These are phyloP conservation scores for Nyssa sinensis DNA, from an alignment of 148 eudicot species.

Conservation along the genomic window DNA sequence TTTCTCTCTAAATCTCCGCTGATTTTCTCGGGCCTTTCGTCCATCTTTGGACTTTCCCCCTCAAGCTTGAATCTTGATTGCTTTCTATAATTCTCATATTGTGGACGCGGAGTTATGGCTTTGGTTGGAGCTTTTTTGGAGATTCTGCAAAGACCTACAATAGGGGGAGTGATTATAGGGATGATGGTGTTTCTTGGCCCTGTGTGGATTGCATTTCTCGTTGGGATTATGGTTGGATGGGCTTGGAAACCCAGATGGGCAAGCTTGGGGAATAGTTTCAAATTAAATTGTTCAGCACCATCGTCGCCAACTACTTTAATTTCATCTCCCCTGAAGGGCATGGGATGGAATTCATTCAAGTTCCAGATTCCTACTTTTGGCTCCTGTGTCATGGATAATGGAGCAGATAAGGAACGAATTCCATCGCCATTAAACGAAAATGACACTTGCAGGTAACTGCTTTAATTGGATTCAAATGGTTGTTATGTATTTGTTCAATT, in stretches of 20 bases:
- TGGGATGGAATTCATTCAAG: conserved; percentile 22
- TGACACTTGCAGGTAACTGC: conserved; percentile 47
- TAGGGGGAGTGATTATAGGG: conserved; percentile 44
- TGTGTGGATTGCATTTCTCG: conserved; percentile 75
- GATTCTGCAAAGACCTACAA: conserved; percentile 42
- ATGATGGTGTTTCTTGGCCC: conserved; percentile 49
- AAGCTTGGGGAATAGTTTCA: conserved; percentile 30
- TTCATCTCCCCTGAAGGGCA: conserved; percentile 27
- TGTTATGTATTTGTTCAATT: neutral
- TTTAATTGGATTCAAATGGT: neutral
- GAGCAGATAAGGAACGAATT: conserved; percentile 18
- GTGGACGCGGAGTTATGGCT: conserved; percentile 42
- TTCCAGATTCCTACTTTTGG: conserved; percentile 20
- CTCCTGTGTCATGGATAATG: conserved; percentile 25
- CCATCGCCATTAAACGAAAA: conserved; percentile 12
- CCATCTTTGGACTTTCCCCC: neutral
- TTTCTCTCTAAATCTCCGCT: conserved; percentile 20
- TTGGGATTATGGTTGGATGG: conserved; percentile 85
- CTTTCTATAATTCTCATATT: neutral
- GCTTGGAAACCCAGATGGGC: conserved; percentile 90
- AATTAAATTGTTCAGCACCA: conserved; percentile 43
- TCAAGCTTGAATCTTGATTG: neutral
- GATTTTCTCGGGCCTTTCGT: neutral
- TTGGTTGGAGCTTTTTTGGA: conserved; percentile 48
- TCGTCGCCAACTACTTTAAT: conserved; percentile 23